Conservation (phyloP, 2,329 filamentous ascomycete species). For the Pseudocercospora fuligena region DNA sequence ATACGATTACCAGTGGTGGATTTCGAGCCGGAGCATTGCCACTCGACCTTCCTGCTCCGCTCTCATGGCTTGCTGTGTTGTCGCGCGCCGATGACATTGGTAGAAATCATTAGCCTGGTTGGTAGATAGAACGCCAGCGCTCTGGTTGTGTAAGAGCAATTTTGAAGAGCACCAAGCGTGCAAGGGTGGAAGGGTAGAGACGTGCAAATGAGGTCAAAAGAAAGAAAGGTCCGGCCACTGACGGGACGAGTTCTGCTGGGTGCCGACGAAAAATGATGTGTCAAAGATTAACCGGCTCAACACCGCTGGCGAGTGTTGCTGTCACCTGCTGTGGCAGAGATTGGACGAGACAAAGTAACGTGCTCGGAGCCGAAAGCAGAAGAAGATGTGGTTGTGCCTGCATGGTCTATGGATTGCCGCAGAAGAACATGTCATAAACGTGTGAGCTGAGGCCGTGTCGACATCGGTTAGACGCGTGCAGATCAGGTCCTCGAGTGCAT, state of each 20-base stretch:
- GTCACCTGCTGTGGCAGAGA: background rate
- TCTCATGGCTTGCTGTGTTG: conserved; percentile 21
- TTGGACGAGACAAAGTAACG: background rate
- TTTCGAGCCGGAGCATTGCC: conserved; percentile 21
- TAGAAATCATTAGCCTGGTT: conserved; percentile 14
- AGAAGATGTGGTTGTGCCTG: conserved; percentile 2
- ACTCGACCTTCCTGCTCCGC: conserved; percentile 11
- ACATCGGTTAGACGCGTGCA: conserved; percentile 17
- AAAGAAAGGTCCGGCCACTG: conserved; percentile 7
- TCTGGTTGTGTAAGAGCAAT: background rate
- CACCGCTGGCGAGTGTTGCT: background rate
- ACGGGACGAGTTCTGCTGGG: background rate
- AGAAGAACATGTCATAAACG: conserved; percentile 7
- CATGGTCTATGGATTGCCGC: background rate
- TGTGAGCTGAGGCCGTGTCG: conserved; percentile 7
- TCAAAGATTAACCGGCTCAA: conserved; percentile 7
- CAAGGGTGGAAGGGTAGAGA: background rate
- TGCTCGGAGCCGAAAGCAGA: background rate
- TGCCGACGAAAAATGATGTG: conserved; percentile 8
- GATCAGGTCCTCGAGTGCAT: conserved; percentile 15
- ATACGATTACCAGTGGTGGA: conserved; percentile 41
- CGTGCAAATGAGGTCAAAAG: background rate
- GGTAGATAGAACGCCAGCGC: conserved; percentile 4
- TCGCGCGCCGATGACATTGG: conserved; percentile 24
- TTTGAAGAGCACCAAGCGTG: background rate